Evolutionary conservation across 2,329 filamentous ascomycete species (phyloP).

Genomic region (Venturia effusa): DNA sequence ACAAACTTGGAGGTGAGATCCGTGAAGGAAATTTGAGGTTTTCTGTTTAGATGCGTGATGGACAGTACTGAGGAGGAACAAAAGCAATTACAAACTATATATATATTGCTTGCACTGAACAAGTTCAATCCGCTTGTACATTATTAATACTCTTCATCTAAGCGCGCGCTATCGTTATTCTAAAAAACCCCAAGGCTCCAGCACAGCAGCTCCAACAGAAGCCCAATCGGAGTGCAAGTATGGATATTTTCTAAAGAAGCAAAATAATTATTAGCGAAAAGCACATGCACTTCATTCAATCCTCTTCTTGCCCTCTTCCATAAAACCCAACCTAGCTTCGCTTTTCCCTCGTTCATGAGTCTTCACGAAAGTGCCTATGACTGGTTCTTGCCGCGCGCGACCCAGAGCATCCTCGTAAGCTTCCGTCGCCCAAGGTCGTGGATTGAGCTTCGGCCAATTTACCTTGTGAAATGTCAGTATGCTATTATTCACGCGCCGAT

Average conservation of each 20-base stretch:
- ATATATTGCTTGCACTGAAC: no score
- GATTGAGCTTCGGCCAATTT: slow-evolving; percentile 96
- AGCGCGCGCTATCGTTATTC: neutral
- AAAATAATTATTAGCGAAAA: neutral
- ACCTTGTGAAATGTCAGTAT: slow-evolving; percentile 45
- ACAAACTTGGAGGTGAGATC: no score
- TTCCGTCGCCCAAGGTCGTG: slow-evolving; percentile 73
- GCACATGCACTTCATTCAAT: slow-evolving; percentile 56
- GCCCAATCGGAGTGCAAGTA: neutral
- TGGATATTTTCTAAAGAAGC: neutral
- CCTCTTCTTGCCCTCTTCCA: slow-evolving; percentile 97
- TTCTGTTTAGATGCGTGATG: no score
- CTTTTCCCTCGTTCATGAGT: slow-evolving; percentile 74
- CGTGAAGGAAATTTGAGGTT: no score
- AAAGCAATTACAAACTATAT: no score
- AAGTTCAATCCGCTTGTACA: neutral
- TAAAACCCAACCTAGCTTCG: slow-evolving; percentile 67
- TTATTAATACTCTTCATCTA: neutral
- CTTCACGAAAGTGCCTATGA: slow-evolving; percentile 64
- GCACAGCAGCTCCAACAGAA: neutral
- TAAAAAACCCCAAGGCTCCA: neutral
- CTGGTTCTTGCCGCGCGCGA: slow-evolving; percentile 69
- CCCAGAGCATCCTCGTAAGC: slow-evolving; percentile 79
- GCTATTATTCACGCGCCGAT: neutral
- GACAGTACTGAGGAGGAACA: no score